Percentiles rank a stretch among this genome's conserved stretches.
Conservation (phyloP, 1,139 yeast genomes). For the Saccharomycopsis hybrid region DNA sequence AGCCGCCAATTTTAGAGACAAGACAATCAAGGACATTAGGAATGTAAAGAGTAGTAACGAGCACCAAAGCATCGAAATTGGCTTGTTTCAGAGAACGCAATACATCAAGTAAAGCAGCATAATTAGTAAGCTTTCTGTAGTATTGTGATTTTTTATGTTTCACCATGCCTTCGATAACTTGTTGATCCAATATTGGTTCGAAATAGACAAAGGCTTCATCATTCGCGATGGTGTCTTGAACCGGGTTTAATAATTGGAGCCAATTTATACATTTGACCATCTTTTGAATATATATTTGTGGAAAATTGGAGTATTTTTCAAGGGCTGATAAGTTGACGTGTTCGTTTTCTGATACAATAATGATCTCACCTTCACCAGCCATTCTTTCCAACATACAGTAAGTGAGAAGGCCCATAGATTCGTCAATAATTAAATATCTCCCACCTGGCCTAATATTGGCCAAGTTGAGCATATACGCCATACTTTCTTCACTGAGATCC, state of each 20-base stretch:
- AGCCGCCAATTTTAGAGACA: constrained; percentile 69
- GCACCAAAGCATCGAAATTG: constrained; percentile 70
- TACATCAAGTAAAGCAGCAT: constrained; percentile 46
- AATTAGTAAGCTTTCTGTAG: constrained; percentile 55
- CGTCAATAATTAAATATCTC: constrained; percentile 79
- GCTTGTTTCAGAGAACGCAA: constrained; percentile 45
- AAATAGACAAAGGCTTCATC: constrained; percentile 16
- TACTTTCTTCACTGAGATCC: constrained; percentile 77
- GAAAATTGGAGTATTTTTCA: constrained; percentile 51
- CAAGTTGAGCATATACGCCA: constrained; percentile 68
- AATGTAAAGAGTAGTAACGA: constrained; percentile 67
- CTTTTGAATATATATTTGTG: constrained; percentile 43
- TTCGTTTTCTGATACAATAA: constrained; percentile 84
- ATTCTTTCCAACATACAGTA: constrained; percentile 86
- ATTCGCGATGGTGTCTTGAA: constrained; percentile 32
- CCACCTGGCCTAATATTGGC: constrained; percentile 90
- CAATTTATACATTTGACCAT: constrained; percentile 69
- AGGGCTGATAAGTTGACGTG: constrained; percentile 77
- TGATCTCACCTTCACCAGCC: constrained; percentile 74
- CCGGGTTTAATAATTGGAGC: constrained; percentile 78
- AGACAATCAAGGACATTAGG: constrained; percentile 58
- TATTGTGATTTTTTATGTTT: constrained; percentile 62
- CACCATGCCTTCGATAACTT: constrained; percentile 49
- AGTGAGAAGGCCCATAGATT: constrained; percentile 79
- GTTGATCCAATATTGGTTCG: constrained; percentile 34